Evolutionary conservation across 2,329 filamentous ascomycete genomes (phyloP), one percentile per base, ranked within the genome.

Genomic region (Alternaria rosae): DNA sequence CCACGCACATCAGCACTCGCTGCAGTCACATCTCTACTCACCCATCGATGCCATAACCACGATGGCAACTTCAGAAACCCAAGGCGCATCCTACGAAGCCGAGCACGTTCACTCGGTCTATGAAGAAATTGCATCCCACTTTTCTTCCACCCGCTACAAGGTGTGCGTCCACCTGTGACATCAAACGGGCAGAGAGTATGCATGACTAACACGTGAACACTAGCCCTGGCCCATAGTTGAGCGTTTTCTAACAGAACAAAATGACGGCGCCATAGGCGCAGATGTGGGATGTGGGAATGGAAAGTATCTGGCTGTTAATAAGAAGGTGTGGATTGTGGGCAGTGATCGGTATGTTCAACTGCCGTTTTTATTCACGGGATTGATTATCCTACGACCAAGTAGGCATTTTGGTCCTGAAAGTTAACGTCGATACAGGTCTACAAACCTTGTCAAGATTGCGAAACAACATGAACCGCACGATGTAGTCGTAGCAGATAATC

Each of bases 221-320:
- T 64, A 90, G 88, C 93, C 95, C 64, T 99, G 95, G 95, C 95
- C 95, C 21, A 90, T 96, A 70, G 92, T 98, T 58, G 88, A 93
- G 65, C 83, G 84, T 35, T 98, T 97, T 78, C 86, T 98, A 35
- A 82, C 84, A 52, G 82, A 83, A 30, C 86, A 91, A 50, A 76
- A 85, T 0, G 81, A 88, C 12, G 94, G 94, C 25, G 87, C 92
- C 52, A 81, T 98, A 58, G 95, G 95, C 10, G 85, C 97, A 30
- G 95, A 99, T 80, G 85, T 98, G 59, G 95, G 95, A 63, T 98
- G 95, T 81, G 95, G 95, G 62, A 99, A 99, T 82, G 95, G 95
- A 70, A 98, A 98, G 84, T 97, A 98, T 78, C 84, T 98, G 63
- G 83, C 86, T 62, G 91, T 97, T 59, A 96, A 96, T 80, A 85